Conservation (phyloP, 2,329 filamentous ascomycete genomes). For the Curvularia lunata region DNA sequence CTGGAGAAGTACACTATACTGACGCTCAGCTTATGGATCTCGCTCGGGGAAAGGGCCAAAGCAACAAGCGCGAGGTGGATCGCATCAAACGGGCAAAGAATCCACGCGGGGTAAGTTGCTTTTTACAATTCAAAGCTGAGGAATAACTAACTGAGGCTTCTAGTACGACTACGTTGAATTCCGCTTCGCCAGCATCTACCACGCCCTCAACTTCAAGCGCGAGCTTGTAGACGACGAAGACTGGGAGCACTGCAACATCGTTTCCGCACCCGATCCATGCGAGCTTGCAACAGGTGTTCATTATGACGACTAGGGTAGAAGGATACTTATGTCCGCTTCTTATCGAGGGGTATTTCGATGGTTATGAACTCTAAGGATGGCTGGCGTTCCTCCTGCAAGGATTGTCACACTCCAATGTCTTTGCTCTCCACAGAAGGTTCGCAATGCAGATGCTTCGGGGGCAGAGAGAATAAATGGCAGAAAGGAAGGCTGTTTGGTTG, state of each 20-base stretch:
- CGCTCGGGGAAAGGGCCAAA: conserved; percentile 42
- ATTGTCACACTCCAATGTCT: background rate
- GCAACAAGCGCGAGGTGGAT: conserved; percentile 53
- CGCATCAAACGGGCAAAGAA: conserved; percentile 52
- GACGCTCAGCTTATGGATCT: conserved; percentile 48
- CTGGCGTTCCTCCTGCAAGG: background rate
- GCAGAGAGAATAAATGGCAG: background rate
- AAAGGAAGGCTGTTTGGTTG: background rate
- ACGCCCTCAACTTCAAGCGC: conserved; percentile 55
- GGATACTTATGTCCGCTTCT: background rate
- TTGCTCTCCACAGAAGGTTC: background rate
- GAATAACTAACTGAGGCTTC: conserved; percentile 14
- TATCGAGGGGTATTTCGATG: background rate
- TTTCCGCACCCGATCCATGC: conserved; percentile 54
- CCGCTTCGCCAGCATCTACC: conserved; percentile 56
- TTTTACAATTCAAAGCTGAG: background rate
- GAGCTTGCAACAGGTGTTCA: conserved; percentile 38
- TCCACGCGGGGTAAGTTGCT: conserved; percentile 49
- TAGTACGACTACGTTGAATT: conserved; percentile 55
- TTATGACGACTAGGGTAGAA: conserved; percentile 31
- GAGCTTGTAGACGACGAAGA: conserved; percentile 50
- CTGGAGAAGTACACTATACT: conserved; percentile 50
- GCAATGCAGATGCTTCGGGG: background rate
- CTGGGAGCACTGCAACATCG: conserved; percentile 56
- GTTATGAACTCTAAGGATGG: background rate